A percentile compares a stretch with the other conserved stretches of the same genome.
Conservation (phyloP, 805 yeast species). For the Ogataea parapolymorpha region DNA sequence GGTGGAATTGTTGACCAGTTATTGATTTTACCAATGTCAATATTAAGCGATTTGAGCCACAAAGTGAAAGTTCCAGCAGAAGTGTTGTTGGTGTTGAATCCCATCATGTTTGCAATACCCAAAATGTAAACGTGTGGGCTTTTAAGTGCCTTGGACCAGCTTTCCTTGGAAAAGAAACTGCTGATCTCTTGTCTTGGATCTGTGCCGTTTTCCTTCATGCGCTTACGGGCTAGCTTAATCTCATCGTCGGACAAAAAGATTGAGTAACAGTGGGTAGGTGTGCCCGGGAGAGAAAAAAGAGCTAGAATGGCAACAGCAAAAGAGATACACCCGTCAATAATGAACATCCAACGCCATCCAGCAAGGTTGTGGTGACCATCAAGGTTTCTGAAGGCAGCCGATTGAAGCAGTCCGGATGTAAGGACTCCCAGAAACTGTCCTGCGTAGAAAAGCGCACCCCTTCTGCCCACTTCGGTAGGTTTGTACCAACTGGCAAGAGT, state of each 20-base stretch:
- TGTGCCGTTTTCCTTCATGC: slow-evolving; percentile 37
- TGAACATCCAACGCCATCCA: slow-evolving; percentile 58
- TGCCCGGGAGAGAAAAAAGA: slow-evolving; percentile 53
- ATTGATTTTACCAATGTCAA: slow-evolving; percentile 43
- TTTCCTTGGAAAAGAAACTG: slow-evolving; percentile 37
- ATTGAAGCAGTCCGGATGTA: slow-evolving; percentile 54
- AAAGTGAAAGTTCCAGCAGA: slow-evolving; percentile 54
- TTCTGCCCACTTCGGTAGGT: slow-evolving; percentile 53
- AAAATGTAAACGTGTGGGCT: slow-evolving; percentile 62
- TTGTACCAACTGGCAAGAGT: slow-evolving; percentile 56
- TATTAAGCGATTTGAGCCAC: slow-evolving; percentile 57
- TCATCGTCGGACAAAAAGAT: slow-evolving; percentile 55
- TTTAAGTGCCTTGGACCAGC: slow-evolving; percentile 52
- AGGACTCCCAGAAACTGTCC: slow-evolving; percentile 62
- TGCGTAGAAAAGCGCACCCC: slow-evolving; percentile 60
- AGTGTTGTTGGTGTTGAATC: slow-evolving; percentile 61
- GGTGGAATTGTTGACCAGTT: slow-evolving; percentile 55
- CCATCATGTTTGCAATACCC: slow-evolving; percentile 51
- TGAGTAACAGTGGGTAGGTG: slow-evolving; percentile 55
- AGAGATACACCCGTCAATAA: slow-evolving; percentile 46
- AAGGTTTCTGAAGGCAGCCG: slow-evolving; percentile 32
- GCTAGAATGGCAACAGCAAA: slow-evolving; percentile 27
- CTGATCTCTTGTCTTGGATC: slow-evolving; percentile 25
- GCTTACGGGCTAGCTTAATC: slow-evolving; percentile 46
- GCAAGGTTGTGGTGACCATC: slow-evolving; percentile 24